Evolutionary conservation across 176 grass and related monocot genomes (phyloP).

Genomic region (Carex cristatella): DNA sequence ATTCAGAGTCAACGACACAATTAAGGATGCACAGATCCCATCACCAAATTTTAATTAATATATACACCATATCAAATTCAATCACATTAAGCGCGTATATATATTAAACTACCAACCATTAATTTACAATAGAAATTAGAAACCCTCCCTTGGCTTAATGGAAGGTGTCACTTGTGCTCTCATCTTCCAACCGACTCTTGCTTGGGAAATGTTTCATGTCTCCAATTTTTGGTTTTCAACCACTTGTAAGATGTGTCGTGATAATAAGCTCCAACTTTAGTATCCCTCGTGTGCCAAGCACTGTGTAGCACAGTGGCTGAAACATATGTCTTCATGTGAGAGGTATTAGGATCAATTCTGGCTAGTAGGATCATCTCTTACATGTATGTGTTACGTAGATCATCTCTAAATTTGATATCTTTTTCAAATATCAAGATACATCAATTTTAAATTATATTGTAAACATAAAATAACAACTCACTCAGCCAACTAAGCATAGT

Average conservation of each 20-base stretch:
- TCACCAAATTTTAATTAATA: conserved; percentile 12
- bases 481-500: neutral
- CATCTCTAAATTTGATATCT: neutral
- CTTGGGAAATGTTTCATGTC: conserved; percentile 1
- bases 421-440: neutral
- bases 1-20: conserved; percentile 18
- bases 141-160: neutral
- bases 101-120: conserved; percentile 17
- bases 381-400: neutral
- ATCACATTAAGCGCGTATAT: neutral
- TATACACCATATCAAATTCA: conserved; percentile 13
- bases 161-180: neutral
- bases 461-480: neutral
- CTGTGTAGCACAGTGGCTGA: too few relatives aligned
- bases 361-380: too few relatives aligned
- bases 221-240: neutral
- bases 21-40: conserved; percentile 21
- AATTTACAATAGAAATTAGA: neutral
- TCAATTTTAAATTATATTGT: neutral
- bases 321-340: too few relatives aligned
- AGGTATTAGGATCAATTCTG: too few relatives aligned
- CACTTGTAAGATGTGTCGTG: too few relatives aligned
- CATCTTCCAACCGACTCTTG: neutral
- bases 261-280: too few relatives aligned
- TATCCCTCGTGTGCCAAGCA: too few relatives aligned